Evolutionary conservation across 2,329 filamentous ascomycete genomes (phyloP).

Genomic region (Cyphellophora attinorum): DNA sequence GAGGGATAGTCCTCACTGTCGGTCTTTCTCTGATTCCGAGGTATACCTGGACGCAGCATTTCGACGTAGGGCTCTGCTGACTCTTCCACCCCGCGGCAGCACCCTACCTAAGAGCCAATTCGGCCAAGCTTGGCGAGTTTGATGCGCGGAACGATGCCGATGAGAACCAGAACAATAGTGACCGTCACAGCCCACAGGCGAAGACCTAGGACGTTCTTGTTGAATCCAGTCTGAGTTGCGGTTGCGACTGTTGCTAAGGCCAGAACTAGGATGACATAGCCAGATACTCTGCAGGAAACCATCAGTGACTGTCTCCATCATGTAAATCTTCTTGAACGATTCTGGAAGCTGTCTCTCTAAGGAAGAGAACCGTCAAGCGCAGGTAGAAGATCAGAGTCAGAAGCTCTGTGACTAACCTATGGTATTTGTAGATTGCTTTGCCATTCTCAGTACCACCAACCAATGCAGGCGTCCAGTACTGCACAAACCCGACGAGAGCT

Average conservation of each 20-base stretch:
- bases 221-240: conserved; percentile 69
- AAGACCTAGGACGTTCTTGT: conserved; percentile 57
- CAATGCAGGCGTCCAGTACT: conserved; percentile 59
- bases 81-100: too few relatives aligned
- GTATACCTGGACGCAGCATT: too few relatives aligned
- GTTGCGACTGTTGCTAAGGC: conserved; percentile 65
- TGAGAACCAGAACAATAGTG: conserved; percentile 54
- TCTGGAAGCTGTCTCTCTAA: too few relatives aligned
- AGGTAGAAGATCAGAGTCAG: neutral
- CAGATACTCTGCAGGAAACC: conserved; percentile 45
- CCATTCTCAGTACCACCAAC: conserved; percentile 69
- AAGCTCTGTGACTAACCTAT: conserved; percentile 29
- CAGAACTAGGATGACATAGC: conserved; percentile 63
- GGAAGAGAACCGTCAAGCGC: neutral
- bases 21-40: too few relatives aligned
- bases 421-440: conserved; percentile 82
- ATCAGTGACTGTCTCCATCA: too few relatives aligned
- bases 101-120: too few relatives aligned
- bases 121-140: conserved; percentile 73
- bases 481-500: conserved; percentile 68
- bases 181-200: conserved; percentile 66
- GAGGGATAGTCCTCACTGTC: conserved; percentile 30
- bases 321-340: too few relatives aligned
- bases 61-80: too few relatives aligned
- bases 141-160: conserved; percentile 68